These are phyloP conservation scores for Cicer cuneatum DNA, from an alignment of 306 rosid genomes.

Conservation along the genomic window DNA sequence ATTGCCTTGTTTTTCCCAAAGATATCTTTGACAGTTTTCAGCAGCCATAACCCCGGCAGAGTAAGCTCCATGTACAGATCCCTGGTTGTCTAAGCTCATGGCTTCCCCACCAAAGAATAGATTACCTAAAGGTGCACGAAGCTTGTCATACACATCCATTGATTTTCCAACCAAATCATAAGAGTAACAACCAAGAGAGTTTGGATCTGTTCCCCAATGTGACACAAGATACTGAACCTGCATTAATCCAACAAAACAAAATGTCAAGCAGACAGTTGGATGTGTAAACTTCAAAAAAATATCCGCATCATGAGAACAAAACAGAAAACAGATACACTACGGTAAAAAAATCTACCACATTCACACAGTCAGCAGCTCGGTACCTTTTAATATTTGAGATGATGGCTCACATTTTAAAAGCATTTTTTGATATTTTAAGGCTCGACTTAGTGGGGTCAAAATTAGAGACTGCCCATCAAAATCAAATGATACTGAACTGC, in stretches of 20 bases:
- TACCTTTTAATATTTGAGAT: not conserved
- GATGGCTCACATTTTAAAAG: not conserved
- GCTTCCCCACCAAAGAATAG: slow-evolving; percentile 65
- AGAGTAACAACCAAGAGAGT: slow-evolving; percentile 77
- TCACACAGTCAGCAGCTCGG: not conserved
- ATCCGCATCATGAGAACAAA: not conserved
- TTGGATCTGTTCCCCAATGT: slow-evolving; percentile 77
- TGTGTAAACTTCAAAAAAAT: not conserved
- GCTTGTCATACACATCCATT: slow-evolving; percentile 65
- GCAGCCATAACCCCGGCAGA: slow-evolving; percentile 64
- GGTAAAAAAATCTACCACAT: not conserved
- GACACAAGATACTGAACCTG: slow-evolving; percentile 81
- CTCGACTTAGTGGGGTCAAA: not conserved
- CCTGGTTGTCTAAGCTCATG: slow-evolving; percentile 69
- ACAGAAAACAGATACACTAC: not conserved
- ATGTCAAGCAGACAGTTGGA: slow-evolving; percentile 21
- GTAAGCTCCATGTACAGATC: slow-evolving; percentile 78
- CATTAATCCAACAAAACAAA: slow-evolving; percentile 41
- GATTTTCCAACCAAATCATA: slow-evolving; percentile 80
- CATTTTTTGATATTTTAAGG: not conserved
- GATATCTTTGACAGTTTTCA: slow-evolving; percentile 51
- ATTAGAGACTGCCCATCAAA: not conserved
- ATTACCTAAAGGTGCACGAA: slow-evolving; percentile 71
- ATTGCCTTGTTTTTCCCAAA: slow-evolving; percentile 49
- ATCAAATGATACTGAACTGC: not conserved